Evolutionary conservation across 2,329 filamentous ascomycete species (phyloP).

Genomic region (Geoglossum cookeanum): DNA sequence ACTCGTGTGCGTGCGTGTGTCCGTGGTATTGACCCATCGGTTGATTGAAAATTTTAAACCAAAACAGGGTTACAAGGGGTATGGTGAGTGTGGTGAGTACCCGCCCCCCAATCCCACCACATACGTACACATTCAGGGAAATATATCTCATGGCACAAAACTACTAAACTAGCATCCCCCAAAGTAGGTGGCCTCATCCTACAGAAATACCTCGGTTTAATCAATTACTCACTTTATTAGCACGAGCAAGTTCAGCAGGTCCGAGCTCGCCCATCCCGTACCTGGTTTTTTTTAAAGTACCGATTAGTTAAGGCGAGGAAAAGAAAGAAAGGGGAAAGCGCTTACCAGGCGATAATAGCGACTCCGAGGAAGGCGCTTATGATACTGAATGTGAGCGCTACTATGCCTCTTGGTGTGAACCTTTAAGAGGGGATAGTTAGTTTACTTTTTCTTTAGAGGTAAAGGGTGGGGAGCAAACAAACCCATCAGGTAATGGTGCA

Average conservation of each 20-base stretch:
- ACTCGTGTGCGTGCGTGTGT: no score
- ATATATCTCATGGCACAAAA: no score
- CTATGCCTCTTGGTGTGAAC: constrained; percentile 51
- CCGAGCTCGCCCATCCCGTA: constrained; percentile 2
- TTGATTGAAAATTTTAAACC: no score
- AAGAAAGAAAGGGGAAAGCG: background rate
- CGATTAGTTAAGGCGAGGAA: background rate
- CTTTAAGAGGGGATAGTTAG: constrained; percentile 14
- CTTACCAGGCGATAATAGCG: constrained; percentile 48
- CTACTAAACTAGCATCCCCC: no score
- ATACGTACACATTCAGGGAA: no score
- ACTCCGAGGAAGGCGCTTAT: constrained; percentile 51
- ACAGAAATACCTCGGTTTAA: background rate
- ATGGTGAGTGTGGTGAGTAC: no score
- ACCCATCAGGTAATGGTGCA: constrained; percentile 40
- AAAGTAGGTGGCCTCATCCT: no score
- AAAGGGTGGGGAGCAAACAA: constrained; percentile 13
- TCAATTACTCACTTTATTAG: background rate
- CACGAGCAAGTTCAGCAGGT: background rate
- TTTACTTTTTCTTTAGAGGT: background rate
- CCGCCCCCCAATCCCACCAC: no score
- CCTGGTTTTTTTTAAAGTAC: background rate
- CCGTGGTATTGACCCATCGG: no score
- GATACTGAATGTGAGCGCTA: constrained; percentile 56
- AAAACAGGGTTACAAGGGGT: no score